These are phyloP conservation scores for Phycomyces blakesleeanus DNA, from an alignment of 192 early-diverging fungal species.

Conservation along the genomic window DNA sequence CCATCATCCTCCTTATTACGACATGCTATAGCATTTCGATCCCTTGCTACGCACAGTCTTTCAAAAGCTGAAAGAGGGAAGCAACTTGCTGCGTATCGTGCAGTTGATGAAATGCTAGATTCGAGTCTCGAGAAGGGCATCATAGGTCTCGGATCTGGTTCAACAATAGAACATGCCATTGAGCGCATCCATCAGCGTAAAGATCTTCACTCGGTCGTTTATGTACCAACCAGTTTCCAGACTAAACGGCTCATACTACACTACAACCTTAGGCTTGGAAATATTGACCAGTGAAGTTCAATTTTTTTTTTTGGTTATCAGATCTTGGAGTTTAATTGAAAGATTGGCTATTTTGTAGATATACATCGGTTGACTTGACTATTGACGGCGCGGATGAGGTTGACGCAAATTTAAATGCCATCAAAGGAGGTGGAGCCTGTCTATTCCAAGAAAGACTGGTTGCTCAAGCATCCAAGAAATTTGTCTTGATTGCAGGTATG, in stretches of 20 bases:
- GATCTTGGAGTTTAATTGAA: too few relatives aligned
- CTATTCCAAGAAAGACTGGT: constrained; percentile 92
- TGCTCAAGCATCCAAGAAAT: constrained; percentile 73
- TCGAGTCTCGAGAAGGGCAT: not conserved
- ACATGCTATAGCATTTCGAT: too few relatives aligned
- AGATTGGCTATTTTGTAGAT: constrained; percentile 27
- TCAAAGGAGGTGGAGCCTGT: constrained; percentile 86
- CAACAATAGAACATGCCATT: constrained; percentile 79
- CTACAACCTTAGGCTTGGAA: constrained; percentile 68
- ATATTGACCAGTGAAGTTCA: constrained; percentile 59
- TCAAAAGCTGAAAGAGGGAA: constrained; percentile 67
- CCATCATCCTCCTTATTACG: too few relatives aligned
- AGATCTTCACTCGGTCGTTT: constrained; percentile 64
- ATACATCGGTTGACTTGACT: constrained; percentile 76
- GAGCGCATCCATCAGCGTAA: constrained; percentile 56
- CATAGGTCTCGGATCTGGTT: constrained; percentile 79
- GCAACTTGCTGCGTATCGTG: constrained; percentile 76
- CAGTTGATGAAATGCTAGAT: constrained; percentile 65
- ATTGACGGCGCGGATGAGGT: constrained; percentile 93
- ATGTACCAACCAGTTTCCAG: constrained; percentile 91
- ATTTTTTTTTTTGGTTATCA: not conserved
- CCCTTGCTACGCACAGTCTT: too few relatives aligned
- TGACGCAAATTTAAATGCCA: constrained; percentile 82
- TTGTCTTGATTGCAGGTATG: constrained; percentile 77
- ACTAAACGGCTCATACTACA: constrained; percentile 75